Evolutionary conservation across 345 rosid species (phyloP).

Genomic region (Stellera chamaejasme): DNA sequence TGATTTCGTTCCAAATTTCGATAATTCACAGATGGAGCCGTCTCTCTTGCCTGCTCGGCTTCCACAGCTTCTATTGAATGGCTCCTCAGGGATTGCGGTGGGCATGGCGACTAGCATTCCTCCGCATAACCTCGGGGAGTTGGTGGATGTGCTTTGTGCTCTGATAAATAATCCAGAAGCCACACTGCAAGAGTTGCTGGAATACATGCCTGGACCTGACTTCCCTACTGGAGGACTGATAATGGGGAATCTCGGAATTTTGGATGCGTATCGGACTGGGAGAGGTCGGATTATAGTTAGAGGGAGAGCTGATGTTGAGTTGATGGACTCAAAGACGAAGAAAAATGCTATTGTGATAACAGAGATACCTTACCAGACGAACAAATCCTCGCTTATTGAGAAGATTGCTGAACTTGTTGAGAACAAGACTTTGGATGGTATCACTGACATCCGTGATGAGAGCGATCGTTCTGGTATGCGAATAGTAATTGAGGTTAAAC

Average conservation of each 20-base stretch:
- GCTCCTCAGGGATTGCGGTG: constrained; percentile 98
- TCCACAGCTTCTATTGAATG: constrained; percentile 80
- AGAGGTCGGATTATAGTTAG: constrained; percentile 74
- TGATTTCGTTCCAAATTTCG: constrained; percentile 90
- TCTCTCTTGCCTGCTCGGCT: constrained; percentile 89
- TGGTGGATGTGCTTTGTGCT: constrained; percentile 92
- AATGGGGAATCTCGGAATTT: constrained; percentile 91
- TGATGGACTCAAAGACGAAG: constrained; percentile 72
- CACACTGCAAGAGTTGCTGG: constrained; percentile 92
- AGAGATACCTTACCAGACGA: constrained; percentile 94
- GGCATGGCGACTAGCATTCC: constrained; percentile 99
- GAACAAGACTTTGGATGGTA: constrained; percentile 82
- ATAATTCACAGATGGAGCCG: constrained; percentile 88
- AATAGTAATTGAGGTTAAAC: constrained; percentile 90
- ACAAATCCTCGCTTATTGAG: constrained; percentile 84
- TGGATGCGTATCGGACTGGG: constrained; percentile 93
- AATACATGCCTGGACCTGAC: constrained; percentile 99
- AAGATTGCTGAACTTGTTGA: constrained; percentile 98
- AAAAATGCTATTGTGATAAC: constrained; percentile 67
- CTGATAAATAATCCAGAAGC: constrained; percentile 90
- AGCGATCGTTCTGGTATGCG: constrained; percentile 97
- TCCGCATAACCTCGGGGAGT: constrained; percentile 96
- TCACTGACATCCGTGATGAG: constrained; percentile 93
- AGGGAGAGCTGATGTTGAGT: constrained; percentile 80
- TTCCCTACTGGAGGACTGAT: constrained; percentile 97